Conservation (phyloP, 192 early-diverging fungal genomes). For the Haplosporangium gracile region DNA sequence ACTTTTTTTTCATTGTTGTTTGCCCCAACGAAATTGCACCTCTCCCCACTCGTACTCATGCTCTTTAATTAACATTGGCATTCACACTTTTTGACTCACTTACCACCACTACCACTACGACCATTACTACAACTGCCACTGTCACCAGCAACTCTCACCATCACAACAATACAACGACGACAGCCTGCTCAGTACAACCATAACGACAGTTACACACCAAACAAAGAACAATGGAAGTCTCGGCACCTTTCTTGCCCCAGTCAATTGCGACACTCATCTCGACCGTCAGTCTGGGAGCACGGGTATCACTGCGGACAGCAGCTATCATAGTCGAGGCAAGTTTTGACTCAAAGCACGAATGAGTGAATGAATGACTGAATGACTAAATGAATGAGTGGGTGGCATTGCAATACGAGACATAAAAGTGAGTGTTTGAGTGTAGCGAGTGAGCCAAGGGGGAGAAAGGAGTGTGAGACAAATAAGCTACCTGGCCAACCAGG, state of each 20-base stretch:
- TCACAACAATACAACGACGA: neutral
- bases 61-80: neutral
- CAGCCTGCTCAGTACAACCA: neutral
- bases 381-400: neutral
- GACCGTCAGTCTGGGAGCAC: constrained; percentile 69
- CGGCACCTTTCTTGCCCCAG: constrained; percentile 67
- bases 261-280: constrained; percentile 71
- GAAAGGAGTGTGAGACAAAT: neutral
- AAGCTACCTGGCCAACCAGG: neutral
- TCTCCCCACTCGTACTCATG: neutral
- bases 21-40: constrained; percentile 8
- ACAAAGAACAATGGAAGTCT: constrained; percentile 37
- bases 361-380: neutral
- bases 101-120: neutral
- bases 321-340: constrained; percentile 69
- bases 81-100: neutral
- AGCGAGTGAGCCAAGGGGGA: neutral
- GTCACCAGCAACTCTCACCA: neutral
- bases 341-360: neutral
- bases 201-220: neutral
- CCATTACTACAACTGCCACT: neutral
- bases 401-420: neutral
- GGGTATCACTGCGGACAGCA: constrained; percentile 71
- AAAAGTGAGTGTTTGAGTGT: neutral
- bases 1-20: neutral